A percentile compares a stretch with the other conserved stretches of the same genome.
Evolutionary conservation across 768 basidiomycete genomes (phyloP).

Genomic region (Lyophyllum atratum): DNA sequence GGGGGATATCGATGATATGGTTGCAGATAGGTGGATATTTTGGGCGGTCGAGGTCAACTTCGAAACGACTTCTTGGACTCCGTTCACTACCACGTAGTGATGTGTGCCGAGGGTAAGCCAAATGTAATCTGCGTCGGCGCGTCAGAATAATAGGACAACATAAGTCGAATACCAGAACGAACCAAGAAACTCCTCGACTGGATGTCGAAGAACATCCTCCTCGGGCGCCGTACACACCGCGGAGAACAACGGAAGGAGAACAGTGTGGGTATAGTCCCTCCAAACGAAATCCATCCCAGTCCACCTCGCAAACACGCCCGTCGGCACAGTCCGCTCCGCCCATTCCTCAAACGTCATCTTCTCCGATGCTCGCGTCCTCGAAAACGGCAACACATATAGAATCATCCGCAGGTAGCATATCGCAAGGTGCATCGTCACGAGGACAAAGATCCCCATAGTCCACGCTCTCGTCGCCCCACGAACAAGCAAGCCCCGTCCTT

Average conservation of each 20-base stretch:
- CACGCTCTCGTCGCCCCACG: conserved; percentile 24
- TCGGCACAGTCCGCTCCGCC: conserved; percentile 44
- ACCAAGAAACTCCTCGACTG: conserved; percentile 69
- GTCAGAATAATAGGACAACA: background rate
- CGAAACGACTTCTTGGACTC: conserved; percentile 59
- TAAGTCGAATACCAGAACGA: conserved; percentile 19
- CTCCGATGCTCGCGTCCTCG: conserved; percentile 28
- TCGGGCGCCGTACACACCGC: conserved; percentile 70
- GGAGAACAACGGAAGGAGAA: conserved; percentile 69
- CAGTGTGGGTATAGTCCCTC: conserved; percentile 50
- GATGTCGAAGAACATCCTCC: conserved; percentile 55
- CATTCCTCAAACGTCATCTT: conserved; percentile 52
- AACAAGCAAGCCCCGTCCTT: conserved; percentile 16
- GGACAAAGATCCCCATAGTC: conserved; percentile 38
- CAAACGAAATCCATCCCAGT: conserved; percentile 53
- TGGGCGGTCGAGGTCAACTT: conserved; percentile 46
- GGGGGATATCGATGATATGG: conserved; percentile 46
- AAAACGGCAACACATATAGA: conserved; percentile 43
- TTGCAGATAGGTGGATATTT: conserved; percentile 56
- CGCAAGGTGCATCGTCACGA: conserved; percentile 43
- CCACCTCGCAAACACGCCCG: conserved; percentile 37
- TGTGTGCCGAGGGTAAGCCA: conserved; percentile 66
- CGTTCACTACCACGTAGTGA: conserved; percentile 66
- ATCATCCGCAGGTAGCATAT: conserved; percentile 49
- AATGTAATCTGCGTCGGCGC: conserved; percentile 56